Percentiles rank a stretch among this genome's conserved stretches.
phyloP scores from a whole-genome alignment of 1,139 yeast genomes.

The Kodamaea ohmeri region DNA sequence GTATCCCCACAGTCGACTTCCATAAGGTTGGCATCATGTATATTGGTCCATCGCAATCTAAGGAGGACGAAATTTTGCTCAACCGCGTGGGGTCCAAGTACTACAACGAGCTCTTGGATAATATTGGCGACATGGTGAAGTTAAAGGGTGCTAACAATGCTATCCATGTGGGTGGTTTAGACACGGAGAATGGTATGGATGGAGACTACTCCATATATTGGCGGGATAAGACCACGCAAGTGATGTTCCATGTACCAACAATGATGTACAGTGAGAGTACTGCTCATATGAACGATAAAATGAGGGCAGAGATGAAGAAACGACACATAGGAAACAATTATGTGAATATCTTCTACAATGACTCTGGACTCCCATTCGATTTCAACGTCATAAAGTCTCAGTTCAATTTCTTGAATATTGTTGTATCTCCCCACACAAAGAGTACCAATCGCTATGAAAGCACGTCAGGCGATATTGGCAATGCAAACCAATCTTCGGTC shows the following conservation, averaged over 20 bases:
- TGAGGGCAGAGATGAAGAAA: conserved; percentile 56
- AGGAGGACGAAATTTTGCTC: conserved; percentile 62
- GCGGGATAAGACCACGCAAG: conserved; percentile 68
- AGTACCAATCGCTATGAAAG: conserved; percentile 9
- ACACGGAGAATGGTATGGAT: conserved; percentile 63
- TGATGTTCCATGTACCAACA: conserved; percentile 76
- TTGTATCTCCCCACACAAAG: conserved; percentile 61
- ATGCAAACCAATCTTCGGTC: background rate
- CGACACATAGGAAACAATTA: conserved; percentile 85
- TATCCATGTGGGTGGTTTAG: conserved; percentile 78
- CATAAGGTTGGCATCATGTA: conserved; percentile 79
- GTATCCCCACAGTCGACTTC: conserved; percentile 75
- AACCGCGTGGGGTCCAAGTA: conserved; percentile 64
- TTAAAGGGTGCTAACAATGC: conserved; percentile 50
- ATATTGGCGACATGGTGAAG: conserved; percentile 57
- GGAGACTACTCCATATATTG: conserved; percentile 77
- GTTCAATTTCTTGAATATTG: conserved; percentile 79
- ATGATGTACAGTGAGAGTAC: conserved; percentile 57
- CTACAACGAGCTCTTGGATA: conserved; percentile 57
- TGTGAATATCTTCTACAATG: conserved; percentile 79
- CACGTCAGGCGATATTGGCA: background rate
- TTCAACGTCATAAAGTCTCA: conserved; percentile 74
- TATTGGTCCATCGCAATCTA: conserved; percentile 63
- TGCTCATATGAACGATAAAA: conserved; percentile 37
- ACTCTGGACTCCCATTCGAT: conserved; percentile 61